These are phyloP conservation scores for Luffa acutangula DNA, from an alignment of 306 rosid genomes.

Conservation along the genomic window DNA sequence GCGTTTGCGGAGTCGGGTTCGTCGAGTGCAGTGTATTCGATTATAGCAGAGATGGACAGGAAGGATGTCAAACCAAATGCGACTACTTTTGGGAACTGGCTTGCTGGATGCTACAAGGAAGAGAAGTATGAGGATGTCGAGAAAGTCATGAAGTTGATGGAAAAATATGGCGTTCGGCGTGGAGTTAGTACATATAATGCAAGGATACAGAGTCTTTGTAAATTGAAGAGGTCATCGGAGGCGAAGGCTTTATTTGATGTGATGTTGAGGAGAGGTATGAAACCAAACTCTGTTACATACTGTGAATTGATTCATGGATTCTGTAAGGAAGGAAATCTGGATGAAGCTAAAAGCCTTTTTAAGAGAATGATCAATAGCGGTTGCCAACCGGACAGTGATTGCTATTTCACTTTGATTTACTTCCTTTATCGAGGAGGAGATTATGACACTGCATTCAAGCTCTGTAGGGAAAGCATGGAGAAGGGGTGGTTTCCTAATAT, in stretches of 20 bases:
- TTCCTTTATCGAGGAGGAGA: conserved; percentile 43
- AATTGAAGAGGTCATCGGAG: conserved; percentile 48
- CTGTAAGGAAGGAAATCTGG: conserved; percentile 53
- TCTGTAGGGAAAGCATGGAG: conserved; percentile 47
- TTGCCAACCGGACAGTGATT: conserved; percentile 22
- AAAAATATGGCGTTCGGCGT: conserved; percentile 23
- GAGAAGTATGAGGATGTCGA: conserved; percentile 57
- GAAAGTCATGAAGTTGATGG: conserved; percentile 54
- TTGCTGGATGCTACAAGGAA: conserved; percentile 57
- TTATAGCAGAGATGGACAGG: conserved; percentile 66
- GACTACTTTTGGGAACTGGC: conserved; percentile 22
- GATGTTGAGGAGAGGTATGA: conserved; percentile 41
- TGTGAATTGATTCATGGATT: conserved; percentile 61
- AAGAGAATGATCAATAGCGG: conserved; percentile 44
- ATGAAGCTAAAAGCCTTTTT: conserved; percentile 49
- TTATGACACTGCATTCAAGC: conserved; percentile 34
- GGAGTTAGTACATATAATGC: conserved; percentile 45
- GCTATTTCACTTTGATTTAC: conserved; percentile 44
- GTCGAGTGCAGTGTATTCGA: conserved; percentile 40
- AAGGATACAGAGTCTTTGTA: conserved; percentile 68
- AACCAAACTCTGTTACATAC: conserved; percentile 46
- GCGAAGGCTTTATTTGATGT: conserved; percentile 59
- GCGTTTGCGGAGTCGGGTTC: conserved; percentile 58
- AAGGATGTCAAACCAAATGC: conserved; percentile 39
- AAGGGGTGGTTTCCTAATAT: conserved; percentile 66